Evolutionary conservation across 2,329 filamentous ascomycete species (phyloP).

Genomic region (Macrophomina tecta): DNA sequence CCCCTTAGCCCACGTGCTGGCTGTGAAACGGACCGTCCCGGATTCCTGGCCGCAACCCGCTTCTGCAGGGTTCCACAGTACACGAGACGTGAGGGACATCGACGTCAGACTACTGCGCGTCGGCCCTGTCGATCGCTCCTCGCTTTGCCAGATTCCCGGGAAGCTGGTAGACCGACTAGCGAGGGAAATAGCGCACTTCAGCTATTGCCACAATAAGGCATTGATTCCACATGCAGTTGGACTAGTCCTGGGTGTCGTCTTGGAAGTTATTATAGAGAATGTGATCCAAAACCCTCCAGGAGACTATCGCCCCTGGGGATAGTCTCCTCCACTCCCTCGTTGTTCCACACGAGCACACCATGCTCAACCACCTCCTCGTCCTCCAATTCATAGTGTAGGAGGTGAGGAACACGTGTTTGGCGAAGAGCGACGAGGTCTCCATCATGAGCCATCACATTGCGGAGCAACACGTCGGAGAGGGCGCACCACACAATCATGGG

Average conservation of each 20-base stretch:
- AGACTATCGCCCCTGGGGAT: neutral
- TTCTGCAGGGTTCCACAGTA: neutral
- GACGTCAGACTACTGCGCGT: neutral
- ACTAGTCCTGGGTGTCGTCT: neutral
- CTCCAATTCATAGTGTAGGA: neutral
- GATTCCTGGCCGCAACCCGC: neutral
- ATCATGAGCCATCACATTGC: neutral
- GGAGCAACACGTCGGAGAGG: neutral
- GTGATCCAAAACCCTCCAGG: neutral
- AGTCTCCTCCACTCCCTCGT: neutral
- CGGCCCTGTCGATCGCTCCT: constrained; percentile 8
- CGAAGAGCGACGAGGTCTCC: neutral
- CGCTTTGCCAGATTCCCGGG: neutral
- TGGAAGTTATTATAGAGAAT: neutral
- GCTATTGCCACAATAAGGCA: neutral
- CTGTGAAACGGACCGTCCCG: constrained; percentile 17
- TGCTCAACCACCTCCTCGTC: neutral
- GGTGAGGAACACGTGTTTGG: neutral
- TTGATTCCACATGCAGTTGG: neutral
- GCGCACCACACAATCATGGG: neutral
- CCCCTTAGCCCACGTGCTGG: too few relatives aligned
- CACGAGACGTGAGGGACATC: constrained; percentile 5
- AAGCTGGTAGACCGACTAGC: neutral
- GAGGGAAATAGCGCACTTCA: neutral
- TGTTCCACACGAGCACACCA: constrained; percentile 1